Evolutionary conservation across 2,329 filamentous ascomycete genomes (phyloP).

Genomic region (Xylaria arbuscula): DNA sequence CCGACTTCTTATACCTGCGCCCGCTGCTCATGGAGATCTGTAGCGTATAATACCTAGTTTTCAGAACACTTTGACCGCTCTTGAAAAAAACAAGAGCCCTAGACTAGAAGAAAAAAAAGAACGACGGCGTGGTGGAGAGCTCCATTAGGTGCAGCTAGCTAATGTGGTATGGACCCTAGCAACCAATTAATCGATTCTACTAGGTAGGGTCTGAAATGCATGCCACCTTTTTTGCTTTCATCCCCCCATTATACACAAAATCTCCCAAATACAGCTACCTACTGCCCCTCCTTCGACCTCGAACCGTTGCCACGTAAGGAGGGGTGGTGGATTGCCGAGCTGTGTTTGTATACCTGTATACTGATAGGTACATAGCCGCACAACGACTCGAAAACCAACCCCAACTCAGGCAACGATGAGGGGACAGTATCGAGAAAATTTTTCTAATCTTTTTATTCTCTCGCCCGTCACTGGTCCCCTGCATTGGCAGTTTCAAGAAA

Average conservation of each 20-base stretch:
- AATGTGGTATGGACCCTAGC: not conserved
- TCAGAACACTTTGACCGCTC: slow-evolving; percentile 25
- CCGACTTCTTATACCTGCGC: not conserved
- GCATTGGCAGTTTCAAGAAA: slow-evolving; percentile 4
- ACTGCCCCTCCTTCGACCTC: slow-evolving; percentile 25
- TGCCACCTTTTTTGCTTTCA: slow-evolving; percentile 11
- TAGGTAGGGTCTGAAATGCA: slow-evolving; percentile 22
- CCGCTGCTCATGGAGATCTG: not conserved
- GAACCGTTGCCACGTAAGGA: slow-evolving; percentile 31
- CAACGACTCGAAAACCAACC: not conserved
- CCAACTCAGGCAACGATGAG: slow-evolving; percentile 11
- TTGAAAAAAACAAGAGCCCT: slow-evolving; percentile 6
- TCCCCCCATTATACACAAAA: not conserved
- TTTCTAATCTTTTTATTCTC: slow-evolving; percentile 18
- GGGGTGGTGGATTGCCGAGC: slow-evolving; percentile 11
- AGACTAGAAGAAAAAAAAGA: slow-evolving; percentile 6
- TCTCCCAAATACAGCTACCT: not conserved
- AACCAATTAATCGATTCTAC: slow-evolving; percentile 17
- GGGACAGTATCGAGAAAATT: not conserved
- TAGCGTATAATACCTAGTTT: not conserved
- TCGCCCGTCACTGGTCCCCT: not conserved
- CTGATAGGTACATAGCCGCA: not conserved
- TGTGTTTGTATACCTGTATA: not conserved
- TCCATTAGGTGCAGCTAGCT: slow-evolving; percentile 11
- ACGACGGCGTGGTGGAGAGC: slow-evolving; percentile 10